These are phyloP conservation scores for Solioccasus polychromus DNA, from an alignment of 768 basidiomycete genomes.

Conservation along the genomic window DNA sequence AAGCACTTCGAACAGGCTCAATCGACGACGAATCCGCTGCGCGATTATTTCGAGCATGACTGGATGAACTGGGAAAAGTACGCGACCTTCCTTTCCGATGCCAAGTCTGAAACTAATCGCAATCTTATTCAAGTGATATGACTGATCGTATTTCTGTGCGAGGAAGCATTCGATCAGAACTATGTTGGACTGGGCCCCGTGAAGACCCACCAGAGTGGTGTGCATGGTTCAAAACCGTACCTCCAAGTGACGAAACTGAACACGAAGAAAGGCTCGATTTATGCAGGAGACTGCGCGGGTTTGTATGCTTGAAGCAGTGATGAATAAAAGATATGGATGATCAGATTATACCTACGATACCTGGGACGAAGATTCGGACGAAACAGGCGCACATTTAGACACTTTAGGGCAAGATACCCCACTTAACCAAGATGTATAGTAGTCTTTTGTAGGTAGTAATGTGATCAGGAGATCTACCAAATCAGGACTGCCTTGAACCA, in stretches of 20 bases:
- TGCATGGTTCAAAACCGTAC: constrained; percentile 44
- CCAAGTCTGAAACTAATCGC: constrained; percentile 8
- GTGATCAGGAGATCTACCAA: constrained; percentile 17
- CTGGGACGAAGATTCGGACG: constrained; percentile 11
- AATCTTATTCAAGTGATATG: constrained; percentile 58
- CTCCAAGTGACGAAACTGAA: constrained; percentile 12
- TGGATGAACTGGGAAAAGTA: constrained; percentile 74
- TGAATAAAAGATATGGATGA: constrained; percentile 9
- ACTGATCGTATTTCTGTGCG: constrained; percentile 65
- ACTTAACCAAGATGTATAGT: constrained; percentile 26
- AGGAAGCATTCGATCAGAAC: constrained; percentile 40
- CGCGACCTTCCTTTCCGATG: constrained; percentile 18
- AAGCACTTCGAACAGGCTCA: constrained; percentile 18
- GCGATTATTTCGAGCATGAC: constrained; percentile 61
- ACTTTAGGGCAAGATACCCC: constrained; percentile 24
- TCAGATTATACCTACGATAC: constrained; percentile 16
- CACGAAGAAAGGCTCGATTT: constrained; percentile 31
- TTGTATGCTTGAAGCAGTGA: constrained; percentile 46
- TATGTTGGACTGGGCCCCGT: constrained; percentile 51
- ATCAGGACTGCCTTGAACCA: constrained; percentile 19
- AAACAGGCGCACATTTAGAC: constrained; percentile 17
- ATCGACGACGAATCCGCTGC: constrained; percentile 34
- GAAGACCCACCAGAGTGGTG: constrained; percentile 51
- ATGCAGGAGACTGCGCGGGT: constrained; percentile 45
- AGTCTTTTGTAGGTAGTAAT: constrained; percentile 17